Evolutionary conservation across 306 rosid species (phyloP).

Genomic region (Cicer yamashitae): DNA sequence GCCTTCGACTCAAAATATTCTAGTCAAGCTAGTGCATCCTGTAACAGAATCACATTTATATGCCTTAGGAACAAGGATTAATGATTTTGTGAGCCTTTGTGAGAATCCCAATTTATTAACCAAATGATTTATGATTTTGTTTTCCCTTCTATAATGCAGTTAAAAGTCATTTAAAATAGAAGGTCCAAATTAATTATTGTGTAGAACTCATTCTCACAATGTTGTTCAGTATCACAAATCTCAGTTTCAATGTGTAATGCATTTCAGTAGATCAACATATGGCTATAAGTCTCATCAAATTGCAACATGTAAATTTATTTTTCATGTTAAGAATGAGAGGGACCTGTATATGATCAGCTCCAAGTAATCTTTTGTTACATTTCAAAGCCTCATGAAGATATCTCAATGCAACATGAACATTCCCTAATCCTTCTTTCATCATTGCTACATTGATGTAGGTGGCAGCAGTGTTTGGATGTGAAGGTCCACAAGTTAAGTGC

Average conservation of each 20-base stretch:
- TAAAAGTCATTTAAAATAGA: constrained; percentile 5
- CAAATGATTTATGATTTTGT: constrained; percentile 2
- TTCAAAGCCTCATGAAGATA: constrained; percentile 97
- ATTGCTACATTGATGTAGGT: constrained; percentile 97
- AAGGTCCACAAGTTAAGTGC: constrained; percentile 96
- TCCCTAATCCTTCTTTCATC: constrained; percentile 99
- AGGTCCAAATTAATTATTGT: neutral
- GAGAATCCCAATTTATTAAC: neutral
- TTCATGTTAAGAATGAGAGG: constrained; percentile 41
- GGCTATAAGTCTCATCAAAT: constrained; percentile 33
- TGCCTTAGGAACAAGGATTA: constrained; percentile 29
- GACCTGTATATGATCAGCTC: constrained; percentile 98
- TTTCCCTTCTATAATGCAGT: constrained; percentile 6
- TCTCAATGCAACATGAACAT: constrained; percentile 94
- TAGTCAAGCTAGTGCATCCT: constrained; percentile 99
- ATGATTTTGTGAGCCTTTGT: neutral
- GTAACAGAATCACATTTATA: constrained; percentile 40
- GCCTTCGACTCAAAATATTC: constrained; percentile 99
- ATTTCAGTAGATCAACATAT: constrained; percentile 10
- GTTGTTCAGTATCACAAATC: constrained; percentile 22
- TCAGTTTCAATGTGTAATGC: neutral
- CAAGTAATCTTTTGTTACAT: constrained; percentile 94
- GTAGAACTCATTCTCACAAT: neutral
- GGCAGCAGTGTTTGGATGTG: constrained; percentile 99
- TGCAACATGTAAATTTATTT: constrained; percentile 22